These are phyloP conservation scores for Grigorovia transvaalensis DNA, from an alignment of 805 yeast genomes.

Conservation along the genomic window DNA sequence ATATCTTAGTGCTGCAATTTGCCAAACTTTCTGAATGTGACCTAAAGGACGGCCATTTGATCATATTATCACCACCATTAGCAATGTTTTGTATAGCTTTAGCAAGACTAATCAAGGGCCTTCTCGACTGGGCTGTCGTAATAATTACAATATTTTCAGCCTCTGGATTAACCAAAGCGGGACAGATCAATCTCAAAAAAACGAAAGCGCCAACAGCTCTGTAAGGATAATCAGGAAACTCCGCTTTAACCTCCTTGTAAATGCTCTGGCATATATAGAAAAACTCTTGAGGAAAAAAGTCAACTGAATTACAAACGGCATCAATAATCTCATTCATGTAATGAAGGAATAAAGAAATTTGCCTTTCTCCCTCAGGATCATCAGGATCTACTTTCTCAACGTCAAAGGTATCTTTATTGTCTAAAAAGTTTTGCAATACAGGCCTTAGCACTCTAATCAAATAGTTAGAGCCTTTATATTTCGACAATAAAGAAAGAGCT, in stretches of 20 bases:
- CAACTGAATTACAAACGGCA: conserved; percentile 44
- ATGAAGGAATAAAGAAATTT: conserved; percentile 40
- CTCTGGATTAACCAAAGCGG: conserved; percentile 86
- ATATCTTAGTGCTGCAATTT: conserved; percentile 32
- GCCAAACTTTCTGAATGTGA: conserved; percentile 33
- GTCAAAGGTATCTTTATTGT: conserved; percentile 46
- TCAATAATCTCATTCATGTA: conserved; percentile 50
- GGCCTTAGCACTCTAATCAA: conserved; percentile 44
- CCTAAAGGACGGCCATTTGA: conserved; percentile 53
- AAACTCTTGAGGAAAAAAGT: conserved; percentile 59
- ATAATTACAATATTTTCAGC: conserved; percentile 31
- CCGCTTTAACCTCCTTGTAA: conserved; percentile 42
- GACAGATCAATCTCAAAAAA: conserved; percentile 72
- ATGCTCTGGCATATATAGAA: conserved; percentile 61
- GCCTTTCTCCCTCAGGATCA: conserved; percentile 32
- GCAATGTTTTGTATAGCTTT: conserved; percentile 81
- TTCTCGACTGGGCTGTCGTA: conserved; percentile 36
- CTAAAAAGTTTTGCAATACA: conserved; percentile 43
- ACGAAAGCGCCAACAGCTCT: conserved; percentile 80
- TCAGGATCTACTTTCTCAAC: conserved; percentile 41
- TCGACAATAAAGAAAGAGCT: conserved; percentile 59
- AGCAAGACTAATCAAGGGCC: conserved; percentile 69
- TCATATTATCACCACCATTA: conserved; percentile 57
- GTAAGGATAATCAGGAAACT: conserved; percentile 55
- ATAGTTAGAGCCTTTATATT: conserved; percentile 54